Base-by-base conservation (phyloP, 1,284 basidiomycete species). In the Tremellales sp. region DNA sequence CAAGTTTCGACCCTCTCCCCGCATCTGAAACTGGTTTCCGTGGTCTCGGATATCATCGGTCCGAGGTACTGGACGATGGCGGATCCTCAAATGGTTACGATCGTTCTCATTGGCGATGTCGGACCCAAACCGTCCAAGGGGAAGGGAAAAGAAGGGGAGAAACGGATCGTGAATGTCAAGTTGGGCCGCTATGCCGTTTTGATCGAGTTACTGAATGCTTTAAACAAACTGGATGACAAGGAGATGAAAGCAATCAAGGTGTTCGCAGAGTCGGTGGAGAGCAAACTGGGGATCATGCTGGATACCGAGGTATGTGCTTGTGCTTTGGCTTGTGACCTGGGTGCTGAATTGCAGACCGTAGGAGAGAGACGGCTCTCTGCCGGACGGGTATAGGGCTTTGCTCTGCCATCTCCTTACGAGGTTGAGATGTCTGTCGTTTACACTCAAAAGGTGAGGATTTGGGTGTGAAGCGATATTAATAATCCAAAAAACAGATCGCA, bases 1-100 rank as follows among this genome's bases (percentile, higher is more conserved):
- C 81, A 81, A 50, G 78, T 81, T 31, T 60, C 79, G 13, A 77
- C 78, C 0, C 75, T 86, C 2, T 69, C 78, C 4, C 78, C 77
- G 32, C 79, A 85, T 49, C 75, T 87, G 0, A 77, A 78, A 38
- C 71, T 78, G 1, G 66, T 87, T 25, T 69, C 72, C 12, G 72
- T 77, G 1, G 53, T 85, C 26, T 73, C 79, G 3, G 75, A 72
- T 12, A 78, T 80, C 54, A 66, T 86, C 22, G 60, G 64, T 10
- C 75, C 79, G 0, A 16, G 21, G 3, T 81, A 82, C 59, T 87
- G 84, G 85, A 78, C 76, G 1, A 37, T 51, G 3, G 76, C 80
- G 18, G 82, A 87, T 66, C 76, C 83, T 2, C 84, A 87, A 58
- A 88, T 89, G 86, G 73, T 87, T 49, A 74, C 81, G 3, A 78